Conservation (phyloP, 805 yeast genomes). For the Isabelozyma gotoi region DNA sequence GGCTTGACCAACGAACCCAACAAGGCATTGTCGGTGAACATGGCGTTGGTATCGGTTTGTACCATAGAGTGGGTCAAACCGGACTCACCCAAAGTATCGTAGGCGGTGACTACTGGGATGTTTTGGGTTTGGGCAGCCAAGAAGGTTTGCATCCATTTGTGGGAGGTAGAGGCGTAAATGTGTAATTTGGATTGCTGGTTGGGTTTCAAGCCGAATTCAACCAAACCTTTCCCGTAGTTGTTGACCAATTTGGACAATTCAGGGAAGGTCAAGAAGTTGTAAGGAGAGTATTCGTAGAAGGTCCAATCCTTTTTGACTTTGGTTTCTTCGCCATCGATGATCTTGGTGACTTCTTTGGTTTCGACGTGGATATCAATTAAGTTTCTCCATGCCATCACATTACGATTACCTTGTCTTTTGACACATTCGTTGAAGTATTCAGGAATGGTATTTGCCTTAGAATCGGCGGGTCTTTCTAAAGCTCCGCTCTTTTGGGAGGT, state of each 20-base stretch:
- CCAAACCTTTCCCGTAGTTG: conserved; percentile 72
- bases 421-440: conserved; percentile 68
- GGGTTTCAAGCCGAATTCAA: conserved; percentile 69
- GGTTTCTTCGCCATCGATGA: conserved; percentile 71
- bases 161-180: conserved; percentile 85
- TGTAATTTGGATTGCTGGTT: conserved; percentile 63
- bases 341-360: conserved; percentile 67
- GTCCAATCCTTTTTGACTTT: conserved; percentile 85
- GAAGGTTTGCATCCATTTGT: conserved; percentile 86
- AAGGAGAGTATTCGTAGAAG: conserved; percentile 75
- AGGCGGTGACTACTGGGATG: conserved; percentile 91
- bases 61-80: conserved; percentile 84
- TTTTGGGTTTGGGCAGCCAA: conserved; percentile 75
- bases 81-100: conserved; percentile 88
- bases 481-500: conserved; percentile 50
- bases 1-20: conserved; percentile 70
- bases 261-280: conserved; percentile 61
- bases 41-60: conserved; percentile 75
- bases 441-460: conserved; percentile 64
- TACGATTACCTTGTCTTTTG: conserved; percentile 49
- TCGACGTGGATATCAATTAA: conserved; percentile 74
- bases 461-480: conserved; percentile 60
- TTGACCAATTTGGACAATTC: conserved; percentile 53
- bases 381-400: conserved; percentile 78
- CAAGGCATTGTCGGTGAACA: conserved; percentile 81